Base-by-base conservation (phyloP, 1,284 basidiomycete genomes). In the Earliella scabrosa region DNA sequence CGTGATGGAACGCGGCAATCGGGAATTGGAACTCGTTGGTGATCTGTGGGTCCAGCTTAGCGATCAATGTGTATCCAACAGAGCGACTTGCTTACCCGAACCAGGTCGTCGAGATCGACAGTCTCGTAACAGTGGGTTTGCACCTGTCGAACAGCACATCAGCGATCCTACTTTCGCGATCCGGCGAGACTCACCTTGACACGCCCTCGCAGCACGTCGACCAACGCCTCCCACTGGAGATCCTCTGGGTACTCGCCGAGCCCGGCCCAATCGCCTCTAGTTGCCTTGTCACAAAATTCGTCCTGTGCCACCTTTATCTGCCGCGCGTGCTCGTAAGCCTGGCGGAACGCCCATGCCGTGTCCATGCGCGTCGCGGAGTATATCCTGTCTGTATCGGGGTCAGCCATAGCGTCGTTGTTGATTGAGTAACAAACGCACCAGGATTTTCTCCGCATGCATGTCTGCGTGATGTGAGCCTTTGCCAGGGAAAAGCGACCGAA, bases 1-100 rank as follows among this genome's bases (percentile, higher is more conserved):
- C 93, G 66, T 96, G 93, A 70, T 96, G 94, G 72, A 96, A 90
- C 1, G 88, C 86, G 2, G 91, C 87, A 51, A 93, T 82, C 4
- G 86, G 81, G 73, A 94, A 94, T 66, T 88, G 77, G 81, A 95
- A 97, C 71, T 90, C 87, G 60, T 88, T 86, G 23, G 86, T 81
- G 43, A 89, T 72, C 86, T 88, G 45, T 2, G 1, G 43, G 20
- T 21, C 16, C 11, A 11, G 4, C 32, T 48, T 7, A 38, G 32
- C 20, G 46, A 7, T 29, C 14, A 36, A n/a, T 26, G 20, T 13
- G 26, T 4, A 23, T 13, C 27, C 23, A 16, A 3, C 3, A 23
- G 9, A 18, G 14, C 10, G 16, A 31, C 1, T 26, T 20, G 44
- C 50, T 34, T 34, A 89, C 88, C 60, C 90, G 75, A 46, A 91